Evolutionary conservation across 2,329 filamentous ascomycete species (phyloP), one percentile per base, ranked within the genome.

Genomic region (Aureobasidium vineae): DNA sequence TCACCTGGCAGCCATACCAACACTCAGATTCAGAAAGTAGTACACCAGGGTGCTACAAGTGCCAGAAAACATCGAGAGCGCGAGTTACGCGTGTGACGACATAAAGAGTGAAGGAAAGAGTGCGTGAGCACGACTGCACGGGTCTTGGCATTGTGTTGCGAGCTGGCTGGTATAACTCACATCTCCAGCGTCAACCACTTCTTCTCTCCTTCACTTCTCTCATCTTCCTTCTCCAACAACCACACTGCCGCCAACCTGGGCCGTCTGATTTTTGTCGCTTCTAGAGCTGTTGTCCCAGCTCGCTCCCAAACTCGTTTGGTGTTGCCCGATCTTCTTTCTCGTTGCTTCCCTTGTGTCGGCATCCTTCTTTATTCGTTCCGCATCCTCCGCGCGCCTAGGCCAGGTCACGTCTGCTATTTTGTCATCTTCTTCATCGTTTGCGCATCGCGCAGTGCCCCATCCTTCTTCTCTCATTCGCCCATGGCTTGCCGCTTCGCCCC

Each of bases 241-340:
- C 54, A 45, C 36, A 43, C 23, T 21, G 23, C 26, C 54, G 38
- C 54, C 54, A 43, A 59, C 54, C 54, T 59, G 54, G 54, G 38
- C 54, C 54, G 38, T 59, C 54, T 59, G 54, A 10, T 59, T 59
- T 43, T 59, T 45, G 23, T 43, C 38, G 23, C 54, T 59, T 59
- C 54, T 59, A 59, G 54, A 59, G 36, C 54, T 59, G 54, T 54
- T 40, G 54, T 59, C 38, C 54, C 54, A 59, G 54, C 10, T 59
- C 54, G 54, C 38, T 15, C 38, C 54, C 54, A 59, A n/a, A 23
- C 54, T 59, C 54, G 38, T 59, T 59, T 43, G 38, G 54, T 40
- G 54, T 45, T 59, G 26, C 54, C 54, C 54, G 26, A 31, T 26
- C 53, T 59, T 45, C 54, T 59, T 59, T 59, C 38, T 57, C 23